Conservation (phyloP, 2,329 filamentous ascomycete genomes). For the Apiospora sp. region DNA sequence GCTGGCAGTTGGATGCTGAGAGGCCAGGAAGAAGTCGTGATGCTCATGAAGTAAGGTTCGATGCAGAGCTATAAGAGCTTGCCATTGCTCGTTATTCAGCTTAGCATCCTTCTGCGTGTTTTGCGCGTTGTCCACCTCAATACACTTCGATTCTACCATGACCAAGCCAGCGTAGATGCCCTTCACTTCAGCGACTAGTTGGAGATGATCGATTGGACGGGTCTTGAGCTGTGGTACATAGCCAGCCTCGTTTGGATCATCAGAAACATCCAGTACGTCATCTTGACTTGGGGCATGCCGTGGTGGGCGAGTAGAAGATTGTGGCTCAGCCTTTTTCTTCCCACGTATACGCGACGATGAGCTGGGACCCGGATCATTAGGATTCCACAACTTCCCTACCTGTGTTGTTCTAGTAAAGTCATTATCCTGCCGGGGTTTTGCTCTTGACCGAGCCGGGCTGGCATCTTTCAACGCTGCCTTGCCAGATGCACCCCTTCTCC, state of each 20-base stretch:
- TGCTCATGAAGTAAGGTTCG: slow-evolving; percentile 83
- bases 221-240: slow-evolving; percentile 40
- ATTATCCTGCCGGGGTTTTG: too few relatives aligned
- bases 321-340: too few relatives aligned
- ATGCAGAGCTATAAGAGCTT: slow-evolving; percentile 83
- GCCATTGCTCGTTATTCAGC: slow-evolving; percentile 77
- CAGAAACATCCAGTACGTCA: not conserved
- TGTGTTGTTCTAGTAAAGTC: too few relatives aligned
- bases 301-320: too few relatives aligned
- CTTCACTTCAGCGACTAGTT: slow-evolving; percentile 82
- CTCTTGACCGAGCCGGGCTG: too few relatives aligned
- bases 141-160: slow-evolving; percentile 88
- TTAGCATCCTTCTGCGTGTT: slow-evolving; percentile 51
- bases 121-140: slow-evolving; percentile 77
- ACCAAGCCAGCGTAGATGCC: slow-evolving; percentile 84
- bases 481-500: too few relatives aligned
- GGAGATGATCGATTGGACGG: slow-evolving; percentile 76
- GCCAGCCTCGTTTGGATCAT: not conserved
- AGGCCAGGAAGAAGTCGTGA: slow-evolving; percentile 86
- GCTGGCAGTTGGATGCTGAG: slow-evolving; percentile 82
- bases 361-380: not conserved
- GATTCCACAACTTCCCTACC: too few relatives aligned
- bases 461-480: too few relatives aligned
- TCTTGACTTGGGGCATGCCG: too few relatives aligned
- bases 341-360: not conserved